Conservation (phyloP, 306 rosid species). For the Prunus campanulata region DNA sequence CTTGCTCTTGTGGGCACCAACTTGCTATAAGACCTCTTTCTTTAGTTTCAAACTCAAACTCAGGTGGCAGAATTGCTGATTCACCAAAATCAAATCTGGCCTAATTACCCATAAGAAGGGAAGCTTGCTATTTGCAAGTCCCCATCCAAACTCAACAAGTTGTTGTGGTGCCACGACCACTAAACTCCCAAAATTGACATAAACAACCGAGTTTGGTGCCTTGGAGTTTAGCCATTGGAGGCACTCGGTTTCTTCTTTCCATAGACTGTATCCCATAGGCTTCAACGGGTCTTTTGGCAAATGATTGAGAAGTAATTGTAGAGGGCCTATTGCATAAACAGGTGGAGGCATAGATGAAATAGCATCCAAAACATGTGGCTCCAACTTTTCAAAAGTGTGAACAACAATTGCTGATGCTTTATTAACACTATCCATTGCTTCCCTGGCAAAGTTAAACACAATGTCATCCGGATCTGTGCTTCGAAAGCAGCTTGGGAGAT, state of each 20-base stretch:
- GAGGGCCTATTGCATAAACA: slow-evolving; percentile 13
- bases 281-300: background rate
- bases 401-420: slow-evolving; percentile 12
- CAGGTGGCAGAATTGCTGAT: background rate
- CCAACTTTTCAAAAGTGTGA: slow-evolving; percentile 15
- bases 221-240: slow-evolving; percentile 8
- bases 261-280: slow-evolving; percentile 4
- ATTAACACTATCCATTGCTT: background rate
- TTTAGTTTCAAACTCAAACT: background rate
- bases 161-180: background rate
- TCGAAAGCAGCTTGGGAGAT: background rate
- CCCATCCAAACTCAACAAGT: slow-evolving; percentile 16
- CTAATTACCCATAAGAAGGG: slow-evolving; percentile 22
- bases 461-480: background rate
- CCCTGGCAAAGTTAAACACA: background rate
- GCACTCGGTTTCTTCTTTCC: slow-evolving; percentile 26
- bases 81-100: slow-evolving; percentile 21
- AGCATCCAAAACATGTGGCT: background rate
- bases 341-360: slow-evolving; percentile 6
- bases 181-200: slow-evolving; percentile 19
- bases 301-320: slow-evolving; percentile 12
- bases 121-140: slow-evolving; percentile 20
- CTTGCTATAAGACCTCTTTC: background rate
- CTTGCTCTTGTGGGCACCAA: slow-evolving; percentile 24
- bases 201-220: slow-evolving; percentile 4